Evolutionary conservation across 441 rosid genomes (phyloP).

Genomic region (Corymbia citriodora): DNA sequence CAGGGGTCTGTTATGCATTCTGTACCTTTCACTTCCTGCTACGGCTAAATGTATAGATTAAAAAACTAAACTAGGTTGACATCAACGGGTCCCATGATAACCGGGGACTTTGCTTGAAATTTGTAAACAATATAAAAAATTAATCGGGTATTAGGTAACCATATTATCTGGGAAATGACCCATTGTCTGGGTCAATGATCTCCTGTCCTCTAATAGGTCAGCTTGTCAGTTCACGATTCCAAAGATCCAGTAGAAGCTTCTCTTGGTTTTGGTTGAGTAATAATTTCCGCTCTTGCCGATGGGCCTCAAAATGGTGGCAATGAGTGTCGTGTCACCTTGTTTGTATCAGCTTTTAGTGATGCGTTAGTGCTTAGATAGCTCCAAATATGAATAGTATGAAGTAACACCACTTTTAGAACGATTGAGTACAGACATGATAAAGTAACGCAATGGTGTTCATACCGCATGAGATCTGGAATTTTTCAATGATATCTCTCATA

Average conservation of each 20-base stretch:
- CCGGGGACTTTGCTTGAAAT: background rate
- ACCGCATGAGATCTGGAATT: background rate
- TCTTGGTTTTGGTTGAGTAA: background rate
- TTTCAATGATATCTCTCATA: background rate
- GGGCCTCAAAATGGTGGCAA: background rate
- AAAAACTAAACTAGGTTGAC: background rate
- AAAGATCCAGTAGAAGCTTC: background rate
- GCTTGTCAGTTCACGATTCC: background rate
- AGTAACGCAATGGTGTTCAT: background rate
- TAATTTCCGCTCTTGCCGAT: background rate
- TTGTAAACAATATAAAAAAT: background rate
- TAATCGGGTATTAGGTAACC: background rate
- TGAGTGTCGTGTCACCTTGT: background rate
- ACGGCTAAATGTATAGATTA: background rate
- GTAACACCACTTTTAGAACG: background rate
- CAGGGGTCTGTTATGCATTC: background rate
- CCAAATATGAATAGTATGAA: background rate
- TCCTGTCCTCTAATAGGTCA: background rate
- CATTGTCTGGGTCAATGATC: background rate
- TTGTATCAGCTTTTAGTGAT: background rate
- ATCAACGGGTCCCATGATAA: background rate
- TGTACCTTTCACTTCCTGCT: background rate
- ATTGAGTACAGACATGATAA: background rate
- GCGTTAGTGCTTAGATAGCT: background rate
- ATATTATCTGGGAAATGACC: background rate